Percentiles rank a stretch among this genome's conserved stretches.
These are phyloP conservation scores for Allium cepa DNA, from an alignment of 106 monocot genomes.

Conservation along the genomic window DNA sequence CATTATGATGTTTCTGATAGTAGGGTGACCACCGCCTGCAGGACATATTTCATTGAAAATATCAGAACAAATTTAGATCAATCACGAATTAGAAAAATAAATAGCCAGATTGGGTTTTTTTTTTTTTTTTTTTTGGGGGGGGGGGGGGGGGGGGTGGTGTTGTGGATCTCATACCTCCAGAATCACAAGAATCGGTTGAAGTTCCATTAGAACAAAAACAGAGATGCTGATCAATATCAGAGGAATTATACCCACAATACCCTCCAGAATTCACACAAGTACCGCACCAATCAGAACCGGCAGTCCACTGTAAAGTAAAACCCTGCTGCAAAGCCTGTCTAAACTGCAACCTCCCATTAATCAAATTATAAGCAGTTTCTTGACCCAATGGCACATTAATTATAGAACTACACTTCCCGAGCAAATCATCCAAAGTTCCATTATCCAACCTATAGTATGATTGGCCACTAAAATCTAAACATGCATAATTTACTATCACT, in stretches of 20 bases:
- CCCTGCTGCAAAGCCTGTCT: slow-evolving; percentile 13
- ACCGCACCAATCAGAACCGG: slow-evolving; percentile 17
- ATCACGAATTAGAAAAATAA: no score
- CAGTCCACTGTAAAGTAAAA: slow-evolving; percentile 16
- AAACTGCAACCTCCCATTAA: not conserved
- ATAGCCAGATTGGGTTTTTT: no score
- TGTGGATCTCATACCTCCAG: not conserved
- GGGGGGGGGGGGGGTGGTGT: no score
- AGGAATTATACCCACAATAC: slow-evolving; percentile 14
- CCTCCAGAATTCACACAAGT: slow-evolving; percentile 16
- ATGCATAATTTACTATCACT: not conserved
- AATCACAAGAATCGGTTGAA: not conserved
- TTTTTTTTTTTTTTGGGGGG: no score
- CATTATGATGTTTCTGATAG: no score
- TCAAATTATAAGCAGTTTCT: not conserved
- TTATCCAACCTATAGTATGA: slow-evolving; percentile 1
- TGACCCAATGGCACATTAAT: not conserved
- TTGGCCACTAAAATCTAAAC: no score
- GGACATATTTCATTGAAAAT: no score
- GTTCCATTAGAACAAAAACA: slow-evolving; percentile 20
- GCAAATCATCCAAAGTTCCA: not conserved
- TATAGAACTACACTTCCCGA: not conserved
- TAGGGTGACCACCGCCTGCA: no score
- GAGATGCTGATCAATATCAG: not conserved
- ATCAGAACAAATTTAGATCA: no score